Evolutionary conservation across 805 yeast genomes (phyloP).

Genomic region (Kazachstania africana): DNA sequence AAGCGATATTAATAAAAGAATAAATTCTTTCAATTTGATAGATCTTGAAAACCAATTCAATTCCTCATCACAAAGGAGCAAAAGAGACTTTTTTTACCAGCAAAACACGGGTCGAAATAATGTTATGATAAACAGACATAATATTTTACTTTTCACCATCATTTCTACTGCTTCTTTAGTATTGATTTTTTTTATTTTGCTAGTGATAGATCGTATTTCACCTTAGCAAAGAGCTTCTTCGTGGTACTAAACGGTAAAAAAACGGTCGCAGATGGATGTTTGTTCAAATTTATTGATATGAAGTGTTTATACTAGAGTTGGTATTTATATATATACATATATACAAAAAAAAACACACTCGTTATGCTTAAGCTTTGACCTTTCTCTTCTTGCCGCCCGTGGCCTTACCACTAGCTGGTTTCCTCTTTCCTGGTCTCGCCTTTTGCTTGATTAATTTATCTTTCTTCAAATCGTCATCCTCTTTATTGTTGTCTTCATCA

Average conservation of each 20-base stretch:
- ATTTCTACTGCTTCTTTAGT: no score
- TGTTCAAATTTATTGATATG: no score
- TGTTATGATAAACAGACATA: no score
- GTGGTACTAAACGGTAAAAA: no score
- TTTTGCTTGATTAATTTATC: conserved; percentile 27
- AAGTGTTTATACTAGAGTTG: not conserved
- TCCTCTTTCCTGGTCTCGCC: conserved; percentile 20
- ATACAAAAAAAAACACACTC: not conserved
- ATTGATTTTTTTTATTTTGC: no score
- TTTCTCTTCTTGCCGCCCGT: conserved; percentile 11
- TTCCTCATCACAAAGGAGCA: no score
- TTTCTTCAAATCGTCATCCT: conserved; percentile 27
- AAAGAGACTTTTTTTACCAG: no score
- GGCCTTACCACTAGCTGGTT: conserved; percentile 8
- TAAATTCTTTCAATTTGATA: not conserved
- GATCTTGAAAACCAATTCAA: not conserved
- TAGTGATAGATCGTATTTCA: no score
- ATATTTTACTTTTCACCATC: no score
- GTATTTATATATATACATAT: no score
- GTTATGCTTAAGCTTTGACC: not conserved
- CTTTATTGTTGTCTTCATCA: conserved; percentile 18
- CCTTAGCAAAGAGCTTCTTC: not conserved
- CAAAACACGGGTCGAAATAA: no score
- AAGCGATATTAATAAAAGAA: not conserved
- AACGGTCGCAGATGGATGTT: not conserved